These are phyloP conservation scores for Crucibulum laeve DNA, from an alignment of 768 basidiomycete genomes.

Conservation along the genomic window DNA sequence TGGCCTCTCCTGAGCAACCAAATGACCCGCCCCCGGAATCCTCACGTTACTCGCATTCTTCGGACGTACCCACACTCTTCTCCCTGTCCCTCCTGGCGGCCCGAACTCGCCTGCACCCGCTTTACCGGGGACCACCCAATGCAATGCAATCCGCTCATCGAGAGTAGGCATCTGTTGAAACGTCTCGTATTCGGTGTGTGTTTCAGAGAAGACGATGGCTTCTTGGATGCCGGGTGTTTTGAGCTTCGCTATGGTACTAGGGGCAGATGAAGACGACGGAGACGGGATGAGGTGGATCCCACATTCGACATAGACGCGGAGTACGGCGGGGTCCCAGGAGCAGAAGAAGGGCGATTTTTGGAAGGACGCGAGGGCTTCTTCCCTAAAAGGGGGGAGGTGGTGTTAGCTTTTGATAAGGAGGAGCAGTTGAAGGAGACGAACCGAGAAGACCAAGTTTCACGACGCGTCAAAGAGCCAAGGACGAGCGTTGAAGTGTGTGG, in stretches of 20 bases:
- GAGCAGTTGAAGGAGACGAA: conserved; percentile 16
- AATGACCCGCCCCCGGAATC: conserved; percentile 36
- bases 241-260: conserved; percentile 48
- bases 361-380: conserved; percentile 54
- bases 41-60: conserved; percentile 36
- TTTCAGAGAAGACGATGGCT: conserved; percentile 54
- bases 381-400: conserved; percentile 27
- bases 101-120: conserved; percentile 32
- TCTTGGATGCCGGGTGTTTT: conserved; percentile 70
- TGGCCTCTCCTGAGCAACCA: conserved; percentile 42
- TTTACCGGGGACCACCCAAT: conserved; percentile 53
- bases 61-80: conserved; percentile 40
- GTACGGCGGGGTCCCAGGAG: conserved; percentile 62
- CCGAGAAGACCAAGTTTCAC: conserved; percentile 63
- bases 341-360: conserved; percentile 59
- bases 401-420: neutral
- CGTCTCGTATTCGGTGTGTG: conserved; percentile 32
- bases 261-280: too few relatives aligned
- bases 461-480: conserved; percentile 49
- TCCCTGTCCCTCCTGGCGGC: conserved; percentile 22
- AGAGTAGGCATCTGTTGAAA: conserved; percentile 38
- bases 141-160: conserved; percentile 44
- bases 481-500: conserved; percentile 19
- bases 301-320: conserved; percentile 57
- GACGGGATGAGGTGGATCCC: conserved; percentile 42